Evolutionary conservation across 2,329 filamentous ascomycete species (phyloP).

Genomic region (Ophiosphaerella korrae): DNA sequence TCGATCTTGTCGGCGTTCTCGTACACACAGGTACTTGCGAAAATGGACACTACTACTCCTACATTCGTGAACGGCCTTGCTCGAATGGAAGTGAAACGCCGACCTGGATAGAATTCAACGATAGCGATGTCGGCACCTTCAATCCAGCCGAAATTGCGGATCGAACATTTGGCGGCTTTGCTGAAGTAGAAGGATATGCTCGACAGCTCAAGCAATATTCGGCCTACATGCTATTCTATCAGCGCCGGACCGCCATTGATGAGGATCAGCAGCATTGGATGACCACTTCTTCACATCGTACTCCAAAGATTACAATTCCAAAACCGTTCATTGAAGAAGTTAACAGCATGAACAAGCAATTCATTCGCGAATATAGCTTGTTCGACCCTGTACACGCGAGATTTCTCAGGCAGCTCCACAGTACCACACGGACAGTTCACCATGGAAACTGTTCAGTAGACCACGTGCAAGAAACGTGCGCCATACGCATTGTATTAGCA

Average conservation of each 20-base stretch:
- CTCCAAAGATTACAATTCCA: slow-evolving; percentile 55
- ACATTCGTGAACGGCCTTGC: slow-evolving; percentile 78
- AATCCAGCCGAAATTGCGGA: slow-evolving; percentile 74
- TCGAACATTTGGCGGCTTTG: slow-evolving; percentile 68
- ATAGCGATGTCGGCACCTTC: slow-evolving; percentile 79
- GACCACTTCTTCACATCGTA: slow-evolving; percentile 51
- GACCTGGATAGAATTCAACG: slow-evolving; percentile 92
- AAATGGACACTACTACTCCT: slow-evolving; percentile 97
- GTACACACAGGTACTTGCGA: slow-evolving; percentile 93
- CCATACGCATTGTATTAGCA: slow-evolving; percentile 62
- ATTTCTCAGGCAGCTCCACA: slow-evolving; percentile 69
- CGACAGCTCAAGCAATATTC: slow-evolving; percentile 56
- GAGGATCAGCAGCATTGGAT: slow-evolving; percentile 34
- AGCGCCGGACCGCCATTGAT: slow-evolving; percentile 72
- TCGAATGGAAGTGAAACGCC: slow-evolving; percentile 50
- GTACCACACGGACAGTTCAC: slow-evolving; percentile 59
- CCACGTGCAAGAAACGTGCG: slow-evolving; percentile 52
- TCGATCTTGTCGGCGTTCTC: slow-evolving; percentile 92
- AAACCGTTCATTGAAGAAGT: slow-evolving; percentile 61
- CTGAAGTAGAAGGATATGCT: slow-evolving; percentile 33
- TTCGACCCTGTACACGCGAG: slow-evolving; percentile 73
- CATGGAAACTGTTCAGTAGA: slow-evolving; percentile 56
- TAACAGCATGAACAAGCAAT: slow-evolving; percentile 70
- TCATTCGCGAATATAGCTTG: slow-evolving; percentile 78
- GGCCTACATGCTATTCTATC: slow-evolving; percentile 98